Base-by-base conservation (phyloP, 768 basidiomycete species). In the Tylopilus plumbeoviolaceoides region DNA sequence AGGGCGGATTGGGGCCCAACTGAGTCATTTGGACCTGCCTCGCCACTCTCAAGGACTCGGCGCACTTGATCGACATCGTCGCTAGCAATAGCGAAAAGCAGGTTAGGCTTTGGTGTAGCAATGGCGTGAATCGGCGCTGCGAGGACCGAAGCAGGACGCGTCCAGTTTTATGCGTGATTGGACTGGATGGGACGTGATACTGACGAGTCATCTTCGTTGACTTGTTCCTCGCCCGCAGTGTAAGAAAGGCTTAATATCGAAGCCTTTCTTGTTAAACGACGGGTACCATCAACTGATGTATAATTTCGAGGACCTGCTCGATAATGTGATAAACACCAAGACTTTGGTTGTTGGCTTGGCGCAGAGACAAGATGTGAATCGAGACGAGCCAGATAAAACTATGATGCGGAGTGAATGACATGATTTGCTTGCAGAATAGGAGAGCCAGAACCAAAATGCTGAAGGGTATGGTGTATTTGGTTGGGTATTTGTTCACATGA, bases 11-110 rank as follows among this genome's bases (percentile, higher is more conserved):
- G 85, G 11, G 90, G 89, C 0, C 90, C 90, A 47, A 87, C 78
- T 14, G 75, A 59, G 52, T 90, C 90, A 60, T 91, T 91, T 38
- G 89, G 87, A 15, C 79, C 77, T 7, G 80, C 83, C 38, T 85
- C 81, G n/a, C 84, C 87, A 39, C 72, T 78, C 54, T 85, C 82
- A 23, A 91, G 76, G 8, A 85, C 87, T 40, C 76, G 77, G 43
- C 77, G 79, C 21, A 92, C 89, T 67, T 85, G 80, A 21, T 78
- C 75, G 39, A 83, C 78, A 59, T 89, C 76, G 64, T 92, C 91
- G 53, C 89, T 87, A 21, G 89, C 90, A 54, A 92, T 88, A 12
- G 90, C 91, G 62, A 91, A 91, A 66, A 92, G 78, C 4, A 92
- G 74, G 3, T 84, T 82, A 3, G 85, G 86, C 23, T 78, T 79